Conservation (phyloP, 225 moss, liverwort and hornwort genomes). For the Polytrichum formosum region DNA sequence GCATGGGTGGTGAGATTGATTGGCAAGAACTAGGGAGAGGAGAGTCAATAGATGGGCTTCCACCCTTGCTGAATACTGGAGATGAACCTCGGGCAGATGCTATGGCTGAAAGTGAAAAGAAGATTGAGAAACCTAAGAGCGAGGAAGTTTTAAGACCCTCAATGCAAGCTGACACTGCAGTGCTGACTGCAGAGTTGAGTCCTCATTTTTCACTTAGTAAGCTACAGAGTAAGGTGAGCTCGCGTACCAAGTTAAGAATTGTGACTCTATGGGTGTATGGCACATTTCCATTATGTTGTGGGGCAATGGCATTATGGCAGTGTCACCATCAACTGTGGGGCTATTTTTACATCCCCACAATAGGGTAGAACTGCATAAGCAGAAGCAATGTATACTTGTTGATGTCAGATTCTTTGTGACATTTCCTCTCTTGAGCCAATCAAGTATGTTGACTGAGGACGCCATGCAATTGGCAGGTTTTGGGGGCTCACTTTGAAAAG, state of each 20-base stretch:
- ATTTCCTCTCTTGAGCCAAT: neutral
- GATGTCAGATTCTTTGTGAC: neutral
- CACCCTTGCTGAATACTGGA: constrained; percentile 25
- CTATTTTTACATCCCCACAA: too few species aligned
- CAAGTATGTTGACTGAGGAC: neutral
- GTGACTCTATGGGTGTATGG: too few species aligned
- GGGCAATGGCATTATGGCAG: too few species aligned
- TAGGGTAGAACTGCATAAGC: too few species aligned
- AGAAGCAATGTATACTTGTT: too few species aligned
- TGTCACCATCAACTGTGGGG: too few species aligned
- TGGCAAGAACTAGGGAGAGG: constrained; percentile 41
- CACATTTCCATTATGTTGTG: too few species aligned
- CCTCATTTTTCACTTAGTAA: constrained; percentile 22
- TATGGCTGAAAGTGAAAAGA: constrained; percentile 32
- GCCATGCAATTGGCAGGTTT: constrained; percentile 35
- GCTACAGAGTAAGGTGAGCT: constrained; percentile 43
- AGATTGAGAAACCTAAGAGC: constrained; percentile 22
- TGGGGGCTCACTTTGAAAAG: constrained; percentile 87
- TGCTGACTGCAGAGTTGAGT: constrained; percentile 7
- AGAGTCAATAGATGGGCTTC: constrained; percentile 18
- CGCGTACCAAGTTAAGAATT: too few species aligned
- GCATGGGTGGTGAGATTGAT: constrained; percentile 38
- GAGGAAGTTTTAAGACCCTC: constrained; percentile 26
- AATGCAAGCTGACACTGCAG: constrained; percentile 21
- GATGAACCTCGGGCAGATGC: constrained; percentile 28